Conservation (phyloP, 208 protist species). For the Trypanosoma caninum region DNA sequence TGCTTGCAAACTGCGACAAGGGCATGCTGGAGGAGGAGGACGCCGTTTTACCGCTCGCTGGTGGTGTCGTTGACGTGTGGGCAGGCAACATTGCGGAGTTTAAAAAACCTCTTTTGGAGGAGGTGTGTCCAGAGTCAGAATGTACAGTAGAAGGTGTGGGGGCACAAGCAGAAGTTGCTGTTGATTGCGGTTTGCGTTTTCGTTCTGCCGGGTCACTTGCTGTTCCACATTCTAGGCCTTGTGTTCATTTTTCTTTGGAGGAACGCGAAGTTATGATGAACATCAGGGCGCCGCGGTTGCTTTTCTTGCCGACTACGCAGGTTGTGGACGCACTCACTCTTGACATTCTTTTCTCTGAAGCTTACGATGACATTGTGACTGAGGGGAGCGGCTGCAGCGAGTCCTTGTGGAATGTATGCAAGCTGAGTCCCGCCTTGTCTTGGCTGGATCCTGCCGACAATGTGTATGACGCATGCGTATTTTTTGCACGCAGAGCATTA, state of each 20-base stretch:
- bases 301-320: conserved; percentile 45
- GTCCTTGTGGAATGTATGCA: conserved; percentile 86
- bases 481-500: conserved; percentile 74
- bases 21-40: conserved; percentile 60
- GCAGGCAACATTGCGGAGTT: conserved; percentile 77
- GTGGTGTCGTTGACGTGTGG: conserved; percentile 58
- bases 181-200: background rate
- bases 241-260: conserved; percentile 43
- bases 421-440: conserved; percentile 75
- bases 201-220: conserved; percentile 25
- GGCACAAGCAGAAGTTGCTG: background rate
- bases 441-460: conserved; percentile 77
- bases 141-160: background rate
- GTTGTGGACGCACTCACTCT: conserved; percentile 65
- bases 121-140: conserved; percentile 20
- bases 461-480: conserved; percentile 72
- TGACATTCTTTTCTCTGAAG: conserved; percentile 82
- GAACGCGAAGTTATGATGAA: conserved; percentile 49
- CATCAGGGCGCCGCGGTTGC: conserved; percentile 38
- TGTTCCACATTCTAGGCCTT: conserved; percentile 41
- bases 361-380: conserved; percentile 88
- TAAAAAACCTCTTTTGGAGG: conserved; percentile 55
- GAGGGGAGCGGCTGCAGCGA: conserved; percentile 84
- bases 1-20: conserved; percentile 8
- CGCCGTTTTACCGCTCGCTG: conserved; percentile 24